These are phyloP conservation scores for Panaeolus papilionaceus DNA, from an alignment of 768 basidiomycete species.

Conservation along the genomic window DNA sequence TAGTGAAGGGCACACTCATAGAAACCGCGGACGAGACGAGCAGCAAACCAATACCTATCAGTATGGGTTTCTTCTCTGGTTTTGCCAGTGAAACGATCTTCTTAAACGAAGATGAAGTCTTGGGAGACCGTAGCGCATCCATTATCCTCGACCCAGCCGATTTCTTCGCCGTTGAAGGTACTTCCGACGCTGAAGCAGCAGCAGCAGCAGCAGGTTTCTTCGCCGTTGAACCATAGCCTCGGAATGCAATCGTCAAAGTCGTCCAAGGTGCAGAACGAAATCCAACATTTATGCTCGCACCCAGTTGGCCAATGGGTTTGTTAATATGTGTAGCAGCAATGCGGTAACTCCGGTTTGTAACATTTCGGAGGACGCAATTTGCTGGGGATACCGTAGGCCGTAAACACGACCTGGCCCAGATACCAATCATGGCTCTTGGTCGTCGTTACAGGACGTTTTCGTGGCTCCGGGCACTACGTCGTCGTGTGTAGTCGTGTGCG, in stretches of 20 bases:
- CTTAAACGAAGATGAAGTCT: conserved; percentile 66
- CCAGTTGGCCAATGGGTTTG: neutral
- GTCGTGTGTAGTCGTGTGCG: conserved; percentile 11
- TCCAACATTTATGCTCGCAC: neutral
- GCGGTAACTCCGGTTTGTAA: conserved; percentile 5
- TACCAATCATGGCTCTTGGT: conserved; percentile 32
- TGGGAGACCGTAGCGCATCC: conserved; percentile 31
- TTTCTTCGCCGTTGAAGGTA: neutral
- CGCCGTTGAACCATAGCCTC: conserved; percentile 1
- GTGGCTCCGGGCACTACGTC: conserved; percentile 10
- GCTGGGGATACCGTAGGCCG: conserved; percentile 23
- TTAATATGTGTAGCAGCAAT: neutral
- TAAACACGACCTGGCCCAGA: conserved; percentile 33
- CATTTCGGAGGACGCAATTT: conserved; percentile 1
- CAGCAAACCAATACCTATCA: conserved; percentile 79
- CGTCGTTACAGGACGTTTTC: conserved; percentile 7
- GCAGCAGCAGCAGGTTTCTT: neutral
- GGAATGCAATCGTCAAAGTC: conserved; percentile 5
- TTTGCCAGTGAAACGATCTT: conserved; percentile 81
- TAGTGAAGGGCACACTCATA: conserved; percentile 91
- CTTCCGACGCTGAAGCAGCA: neutral
- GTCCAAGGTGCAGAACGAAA: neutral
- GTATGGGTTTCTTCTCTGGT: conserved; percentile 81
- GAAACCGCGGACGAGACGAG: conserved; percentile 90
- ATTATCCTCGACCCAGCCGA: conserved; percentile 7